Evolutionary conservation across 495 filamentous ascomycete genomes (phyloP).

Genomic region (Achaetomiella virescens): DNA sequence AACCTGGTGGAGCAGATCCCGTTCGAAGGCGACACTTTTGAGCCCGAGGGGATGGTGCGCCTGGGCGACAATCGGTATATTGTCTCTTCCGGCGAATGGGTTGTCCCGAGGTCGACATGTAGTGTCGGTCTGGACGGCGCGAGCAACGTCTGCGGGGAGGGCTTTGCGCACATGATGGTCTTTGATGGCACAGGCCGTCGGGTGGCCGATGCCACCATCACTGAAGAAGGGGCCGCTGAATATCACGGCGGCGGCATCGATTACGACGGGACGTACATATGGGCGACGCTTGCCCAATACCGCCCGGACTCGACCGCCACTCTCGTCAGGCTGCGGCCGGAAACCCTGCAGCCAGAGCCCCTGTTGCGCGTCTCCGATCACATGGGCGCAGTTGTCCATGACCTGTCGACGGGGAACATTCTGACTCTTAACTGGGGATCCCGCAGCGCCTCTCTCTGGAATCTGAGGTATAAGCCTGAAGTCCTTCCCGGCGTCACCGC

Average conservation of each 20-base stretch:
- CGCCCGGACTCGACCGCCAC: conserved; percentile 35
- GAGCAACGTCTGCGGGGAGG: conserved; percentile 27
- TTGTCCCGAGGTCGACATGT: conserved; percentile 22
- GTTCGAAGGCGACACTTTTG: conserved; percentile 35
- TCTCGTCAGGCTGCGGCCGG: conserved; percentile 28
- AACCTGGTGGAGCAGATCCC: conserved; percentile 27
- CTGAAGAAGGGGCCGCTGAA: conserved; percentile 16
- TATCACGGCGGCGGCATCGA: conserved; percentile 37
- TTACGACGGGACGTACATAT: conserved; percentile 37
- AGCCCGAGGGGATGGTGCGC: conserved; percentile 34
- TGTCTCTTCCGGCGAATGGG: conserved; percentile 29
- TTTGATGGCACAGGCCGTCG: conserved; percentile 28
- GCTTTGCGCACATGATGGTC: conserved; percentile 32
- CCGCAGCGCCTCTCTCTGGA: conserved; percentile 29
- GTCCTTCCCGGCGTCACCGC: conserved; percentile 22
- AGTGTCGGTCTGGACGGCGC: conserved; percentile 28
- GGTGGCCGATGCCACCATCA: conserved; percentile 33
- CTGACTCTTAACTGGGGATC: conserved; percentile 34
- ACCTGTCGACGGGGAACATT: conserved; percentile 22
- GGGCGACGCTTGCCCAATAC: conserved; percentile 32
- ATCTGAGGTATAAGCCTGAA: conserved; percentile 19
- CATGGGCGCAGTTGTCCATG: conserved; percentile 32
- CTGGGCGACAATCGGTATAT: conserved; percentile 29
- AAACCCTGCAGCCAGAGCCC: conserved; percentile 21
- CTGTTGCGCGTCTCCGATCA: conserved; percentile 30